Base-by-base conservation (phyloP, 345 rosid genomes). In the Acer campestre region DNA sequence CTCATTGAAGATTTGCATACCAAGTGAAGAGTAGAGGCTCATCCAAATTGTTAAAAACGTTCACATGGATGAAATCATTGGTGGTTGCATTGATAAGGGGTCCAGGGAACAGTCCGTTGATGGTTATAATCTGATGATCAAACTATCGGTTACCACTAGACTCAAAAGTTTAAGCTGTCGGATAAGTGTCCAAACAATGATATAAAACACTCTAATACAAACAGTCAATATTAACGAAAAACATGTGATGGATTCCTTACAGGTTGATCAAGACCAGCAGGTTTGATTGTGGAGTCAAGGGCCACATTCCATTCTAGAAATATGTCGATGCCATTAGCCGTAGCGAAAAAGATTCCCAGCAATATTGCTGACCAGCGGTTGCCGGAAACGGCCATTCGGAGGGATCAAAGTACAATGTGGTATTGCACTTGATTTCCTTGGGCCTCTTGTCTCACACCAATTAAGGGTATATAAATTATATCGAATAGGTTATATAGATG, bases 21-120 rank as follows among this genome's bases (percentile, higher is more conserved):
- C 92, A 90, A 6, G 94, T 90, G 83, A 89, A 85, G 68, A 90
- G 95, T 31, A 90, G 83, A 12, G 95, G 92, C 78, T 89, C 93
- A 44, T 85, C 84, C 25, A 92, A 56, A 42, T 80, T 84, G 82
- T 90, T 90, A 79, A 79, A 82, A 35, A 90, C 85, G 70, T 89
- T 90, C 16, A 89, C 67, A 51, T 73, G 79, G 53, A 90, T 38
- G 22, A 84, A 58, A 79, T 89, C 92, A 40, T 86, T 85, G 51
- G 89, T 77, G 11, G 97, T 88, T 29, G 88, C 87, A 66, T 80
- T 88, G 80, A 90, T 78, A 40, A 88, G 67, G 0, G 97, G 97
- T 72, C 94, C 97, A 3, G 93, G 94, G 68, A 92, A 92, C 85
- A 77, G 82, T 25, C 86, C 87, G 40, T 90, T 92, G 81, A 90